These are phyloP conservation scores for Saksenaea oblongispora DNA, from an alignment of 371 early-diverging fungal genomes.

Conservation along the genomic window DNA sequence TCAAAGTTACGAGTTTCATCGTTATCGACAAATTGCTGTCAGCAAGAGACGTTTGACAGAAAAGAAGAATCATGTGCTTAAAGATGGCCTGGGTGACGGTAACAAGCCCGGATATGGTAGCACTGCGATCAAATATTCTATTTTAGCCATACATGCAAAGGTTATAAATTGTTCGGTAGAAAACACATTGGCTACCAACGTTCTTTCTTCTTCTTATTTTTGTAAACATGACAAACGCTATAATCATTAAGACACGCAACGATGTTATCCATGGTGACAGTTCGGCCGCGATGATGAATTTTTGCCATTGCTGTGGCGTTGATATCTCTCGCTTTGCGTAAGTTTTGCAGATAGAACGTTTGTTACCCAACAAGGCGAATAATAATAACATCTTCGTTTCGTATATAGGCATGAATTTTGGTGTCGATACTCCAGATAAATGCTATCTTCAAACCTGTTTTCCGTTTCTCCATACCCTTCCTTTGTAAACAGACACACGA, in stretches of 20 bases:
- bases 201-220: background rate
- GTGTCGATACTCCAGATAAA: slow-evolving; percentile 2
- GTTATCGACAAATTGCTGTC: no score
- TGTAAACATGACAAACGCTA: background rate
- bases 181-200: background rate
- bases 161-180: no score
- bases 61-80: background rate
- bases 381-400: background rate
- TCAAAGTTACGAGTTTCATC: background rate
- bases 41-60: background rate
- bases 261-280: background rate
- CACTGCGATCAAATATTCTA: no score
- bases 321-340: slow-evolving; percentile 2
- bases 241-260: background rate
- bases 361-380: no score
- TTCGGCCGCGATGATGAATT: background rate
- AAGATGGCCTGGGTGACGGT: background rate
- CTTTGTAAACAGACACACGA: background rate
- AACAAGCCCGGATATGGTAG: background rate
- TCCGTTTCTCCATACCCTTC: background rate
- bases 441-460: background rate
- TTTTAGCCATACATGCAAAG: no score
- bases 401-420: slow-evolving; percentile 1
- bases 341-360: no score
- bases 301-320: background rate